Percentiles rank a stretch among this genome's conserved stretches.
Evolutionary conservation across 2,329 filamentous ascomycete genomes (phyloP).

Genomic region (Curvularia verruculosa): DNA sequence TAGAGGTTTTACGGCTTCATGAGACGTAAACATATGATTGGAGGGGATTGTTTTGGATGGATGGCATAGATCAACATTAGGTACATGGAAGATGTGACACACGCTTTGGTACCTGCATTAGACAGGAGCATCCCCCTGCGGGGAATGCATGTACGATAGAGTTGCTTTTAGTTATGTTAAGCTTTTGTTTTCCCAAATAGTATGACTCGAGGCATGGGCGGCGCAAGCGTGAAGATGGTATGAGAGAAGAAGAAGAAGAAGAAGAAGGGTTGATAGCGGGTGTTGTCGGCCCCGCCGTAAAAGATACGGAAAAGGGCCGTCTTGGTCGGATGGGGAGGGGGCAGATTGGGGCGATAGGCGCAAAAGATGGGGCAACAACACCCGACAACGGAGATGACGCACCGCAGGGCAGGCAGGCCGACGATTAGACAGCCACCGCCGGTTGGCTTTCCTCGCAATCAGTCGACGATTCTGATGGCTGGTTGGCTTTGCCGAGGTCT

Average conservation of each 20-base stretch:
- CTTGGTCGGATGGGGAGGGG: neutral
- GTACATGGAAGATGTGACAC: neutral
- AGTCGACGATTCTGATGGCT: neutral
- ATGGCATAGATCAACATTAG: neutral
- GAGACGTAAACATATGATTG: slow-evolving; percentile 7
- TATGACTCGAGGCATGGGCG: neutral
- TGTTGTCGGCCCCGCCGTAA: neutral
- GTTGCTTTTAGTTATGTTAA: neutral
- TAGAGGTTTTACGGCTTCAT: neutral
- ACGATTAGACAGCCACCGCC: slow-evolving; percentile 4
- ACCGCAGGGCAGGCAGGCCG: neutral
- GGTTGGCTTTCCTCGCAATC: neutral
- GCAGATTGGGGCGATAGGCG: neutral
- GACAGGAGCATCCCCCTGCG: neutral
- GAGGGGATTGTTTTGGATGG: neutral
- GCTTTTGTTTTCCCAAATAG: neutral
- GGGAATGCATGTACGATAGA: neutral
- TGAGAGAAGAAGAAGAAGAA: too few relatives aligned
- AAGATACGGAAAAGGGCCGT: slow-evolving; percentile 13
- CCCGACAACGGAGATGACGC: slow-evolving; percentile 15
- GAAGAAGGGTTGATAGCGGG: neutral
- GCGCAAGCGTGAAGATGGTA: neutral
- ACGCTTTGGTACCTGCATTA: slow-evolving; percentile 1
- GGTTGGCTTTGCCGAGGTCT: slow-evolving; percentile 1
- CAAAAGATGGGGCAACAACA: slow-evolving; percentile 3